Base-by-base conservation (phyloP, 148 eudicot genomes). In the Dysphania ambrosioides region DNA sequence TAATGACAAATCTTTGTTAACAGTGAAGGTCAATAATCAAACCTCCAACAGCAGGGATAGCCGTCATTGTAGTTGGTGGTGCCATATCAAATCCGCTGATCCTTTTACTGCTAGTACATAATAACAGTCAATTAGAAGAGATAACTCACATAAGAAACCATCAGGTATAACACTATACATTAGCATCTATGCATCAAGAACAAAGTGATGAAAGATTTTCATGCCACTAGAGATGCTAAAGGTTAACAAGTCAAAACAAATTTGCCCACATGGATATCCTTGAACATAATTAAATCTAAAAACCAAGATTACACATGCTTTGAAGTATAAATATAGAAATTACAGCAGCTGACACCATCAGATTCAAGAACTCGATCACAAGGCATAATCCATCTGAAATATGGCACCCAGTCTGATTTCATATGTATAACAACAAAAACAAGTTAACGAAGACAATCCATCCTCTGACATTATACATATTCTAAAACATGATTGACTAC, bases 51-150 rank as follows among this genome's bases (percentile, higher is more conserved):
- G 88, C 77, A 78, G 88, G 83, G 77, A 81, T 85, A 77, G 93
- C 86, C 81, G 89, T 79, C 84, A 90, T 64, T 61, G 96, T 92
- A 81, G 93, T 81, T 68, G 97, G 97, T 75, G 99, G 97, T 23
- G 99, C 94, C 99, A 96, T 92, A 84, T 96, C 97, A 74, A 96
- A 96, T 73, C 97, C 97, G 70, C 97, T 96, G 66, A 90, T 76
- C 83, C 97, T 92, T 89, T 92, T 92, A 84, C 97, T 96, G 94
- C 78, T 82, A 78, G 81, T 29, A 74, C 60, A 74, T 47, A 75
- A 34, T 44, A 19, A 8, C 19, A 72, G 23, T 49, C 59, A 83
- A 68, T 74, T 51, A 51, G 8, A 56, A 31, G 56, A 57, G n/a
- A n/a, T n/a, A n/a, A n/a, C n/a, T n/a, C n/a, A n/a, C 12, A 55